Percentiles rank a stretch among this genome's conserved stretches.
These are phyloP conservation scores for Calophaca sinica DNA, from an alignment of 306 rosid genomes.

Conservation along the genomic window DNA sequence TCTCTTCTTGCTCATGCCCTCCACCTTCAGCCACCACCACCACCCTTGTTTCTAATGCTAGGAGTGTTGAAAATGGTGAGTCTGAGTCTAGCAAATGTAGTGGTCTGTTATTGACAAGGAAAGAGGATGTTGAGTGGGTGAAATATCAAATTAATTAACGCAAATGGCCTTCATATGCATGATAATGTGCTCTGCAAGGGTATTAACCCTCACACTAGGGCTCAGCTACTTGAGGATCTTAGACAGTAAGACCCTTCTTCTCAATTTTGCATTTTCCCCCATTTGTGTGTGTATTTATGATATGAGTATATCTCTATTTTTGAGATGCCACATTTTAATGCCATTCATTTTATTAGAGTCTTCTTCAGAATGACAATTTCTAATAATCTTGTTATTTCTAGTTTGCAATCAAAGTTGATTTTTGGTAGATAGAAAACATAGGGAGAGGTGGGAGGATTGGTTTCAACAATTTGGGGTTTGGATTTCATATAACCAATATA, in stretches of 20 bases:
- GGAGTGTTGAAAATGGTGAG: constrained; percentile 3
- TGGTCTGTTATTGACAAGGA: constrained; percentile 45
- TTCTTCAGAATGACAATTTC: constrained; percentile 8
- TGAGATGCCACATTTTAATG: constrained; percentile 1
- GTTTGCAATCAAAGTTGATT: constrained; percentile 14
- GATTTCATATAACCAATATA: neutral
- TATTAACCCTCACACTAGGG: constrained; percentile 86
- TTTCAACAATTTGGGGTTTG: constrained; percentile 11
- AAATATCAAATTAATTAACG: constrained; percentile 76
- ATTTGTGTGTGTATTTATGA: neutral
- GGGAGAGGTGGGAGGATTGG: constrained; percentile 5
- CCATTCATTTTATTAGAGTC: neutral
- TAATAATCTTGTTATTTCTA: constrained; percentile 1
- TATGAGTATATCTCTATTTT: constrained; percentile 27
- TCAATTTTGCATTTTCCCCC: no score
- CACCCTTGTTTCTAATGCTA: constrained; percentile 14
- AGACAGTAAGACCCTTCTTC: constrained; percentile 55
- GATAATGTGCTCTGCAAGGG: constrained; percentile 91
- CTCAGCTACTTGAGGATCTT: constrained; percentile 86
- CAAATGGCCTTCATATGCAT: constrained; percentile 84
- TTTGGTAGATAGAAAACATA: constrained; percentile 11
- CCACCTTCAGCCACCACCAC: constrained; percentile 24
- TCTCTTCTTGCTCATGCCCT: constrained; percentile 80
- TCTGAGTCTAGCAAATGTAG: constrained; percentile 26
- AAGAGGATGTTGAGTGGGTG: constrained; percentile 89